Evolutionary conservation across 768 basidiomycete genomes (phyloP).

Genomic region (Suillus placidus): DNA sequence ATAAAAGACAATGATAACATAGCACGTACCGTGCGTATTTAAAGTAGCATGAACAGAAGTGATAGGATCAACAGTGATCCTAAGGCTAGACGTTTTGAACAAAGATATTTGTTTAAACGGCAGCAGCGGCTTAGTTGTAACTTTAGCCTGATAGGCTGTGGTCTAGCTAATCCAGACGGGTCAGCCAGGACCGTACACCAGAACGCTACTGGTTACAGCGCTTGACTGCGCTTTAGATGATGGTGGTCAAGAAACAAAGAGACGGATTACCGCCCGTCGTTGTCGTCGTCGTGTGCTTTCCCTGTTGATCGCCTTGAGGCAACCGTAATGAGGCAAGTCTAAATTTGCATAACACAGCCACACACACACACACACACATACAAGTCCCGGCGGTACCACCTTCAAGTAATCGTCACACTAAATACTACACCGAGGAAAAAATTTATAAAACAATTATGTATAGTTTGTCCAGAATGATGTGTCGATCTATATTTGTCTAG

Average conservation of each 20-base stretch:
- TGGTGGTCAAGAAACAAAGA: slow-evolving; percentile 10
- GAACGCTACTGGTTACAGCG: background rate
- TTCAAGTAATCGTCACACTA: too few species aligned
- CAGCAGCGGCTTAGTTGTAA: background rate
- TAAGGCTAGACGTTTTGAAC: background rate
- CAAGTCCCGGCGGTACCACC: background rate
- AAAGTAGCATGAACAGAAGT: slow-evolving; percentile 17
- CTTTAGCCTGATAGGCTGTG: background rate
- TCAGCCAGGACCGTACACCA: slow-evolving; percentile 3
- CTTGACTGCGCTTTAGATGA: background rate
- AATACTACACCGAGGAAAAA: background rate
- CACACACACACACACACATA: background rate
- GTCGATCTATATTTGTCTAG: background rate
- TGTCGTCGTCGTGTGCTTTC: slow-evolving; percentile 8
- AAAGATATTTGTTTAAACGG: background rate
- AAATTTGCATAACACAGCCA: slow-evolving; percentile 5
- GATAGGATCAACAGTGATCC: slow-evolving; percentile 9
- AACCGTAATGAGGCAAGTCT: background rate
- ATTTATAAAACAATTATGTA: background rate
- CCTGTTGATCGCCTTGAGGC: background rate
- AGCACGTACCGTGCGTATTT: slow-evolving; percentile 28
- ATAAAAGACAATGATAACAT: slow-evolving; percentile 11
- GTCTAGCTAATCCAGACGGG: background rate
- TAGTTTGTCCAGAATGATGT: background rate
- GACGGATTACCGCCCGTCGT: background rate